A percentile compares a stretch with the other conserved stretches of the same genome.
Conservation (phyloP, 805 yeast genomes). For the Ogataea kodamae region DNA sequence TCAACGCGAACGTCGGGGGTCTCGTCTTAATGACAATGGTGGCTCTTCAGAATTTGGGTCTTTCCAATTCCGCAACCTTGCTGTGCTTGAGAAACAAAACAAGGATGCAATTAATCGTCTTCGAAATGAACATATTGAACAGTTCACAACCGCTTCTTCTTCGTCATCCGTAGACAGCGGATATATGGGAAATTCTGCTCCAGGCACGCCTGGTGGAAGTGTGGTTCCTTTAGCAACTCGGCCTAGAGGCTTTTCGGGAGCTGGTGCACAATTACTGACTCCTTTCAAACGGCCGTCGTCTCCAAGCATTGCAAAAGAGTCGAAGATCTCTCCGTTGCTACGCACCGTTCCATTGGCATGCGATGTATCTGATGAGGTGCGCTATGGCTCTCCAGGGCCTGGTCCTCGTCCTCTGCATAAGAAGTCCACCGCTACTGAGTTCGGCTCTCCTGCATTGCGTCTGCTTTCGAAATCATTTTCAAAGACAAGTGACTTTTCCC, state of each 20-base stretch:
- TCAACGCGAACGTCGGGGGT: constrained; percentile 67
- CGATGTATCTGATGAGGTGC: constrained; percentile 30
- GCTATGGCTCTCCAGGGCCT: constrained; percentile 19
- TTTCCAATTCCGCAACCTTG: constrained; percentile 82
- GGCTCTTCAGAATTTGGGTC: constrained; percentile 79
- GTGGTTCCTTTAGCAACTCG: constrained; percentile 10
- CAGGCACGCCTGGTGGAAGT: constrained; percentile 24
- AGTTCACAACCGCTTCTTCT: constrained; percentile 36
- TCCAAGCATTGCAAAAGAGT: constrained; percentile 27
- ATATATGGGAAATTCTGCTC: constrained; percentile 19
- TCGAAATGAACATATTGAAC: constrained; percentile 76
- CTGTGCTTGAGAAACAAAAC: constrained; percentile 89
- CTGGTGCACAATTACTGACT: constrained; percentile 19
- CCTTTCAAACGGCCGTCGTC: constrained; percentile 32
- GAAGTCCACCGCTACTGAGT: constrained; percentile 9
- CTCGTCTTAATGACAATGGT: constrained; percentile 62
- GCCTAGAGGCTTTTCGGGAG: constrained; percentile 20
- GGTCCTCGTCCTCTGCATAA: constrained; percentile 13
- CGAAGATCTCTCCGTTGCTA: constrained; percentile 23
- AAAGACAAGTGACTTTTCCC: constrained; percentile 35
- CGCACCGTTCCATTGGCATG: constrained; percentile 36
- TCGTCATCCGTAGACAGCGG: constrained; percentile 47
- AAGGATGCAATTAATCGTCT: constrained; percentile 86
- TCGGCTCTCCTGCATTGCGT: constrained; percentile 26
- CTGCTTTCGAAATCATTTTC: constrained; percentile 24